These are phyloP conservation scores for Crithidia mellificae DNA, from an alignment of 208 protist species.

Conservation along the genomic window DNA sequence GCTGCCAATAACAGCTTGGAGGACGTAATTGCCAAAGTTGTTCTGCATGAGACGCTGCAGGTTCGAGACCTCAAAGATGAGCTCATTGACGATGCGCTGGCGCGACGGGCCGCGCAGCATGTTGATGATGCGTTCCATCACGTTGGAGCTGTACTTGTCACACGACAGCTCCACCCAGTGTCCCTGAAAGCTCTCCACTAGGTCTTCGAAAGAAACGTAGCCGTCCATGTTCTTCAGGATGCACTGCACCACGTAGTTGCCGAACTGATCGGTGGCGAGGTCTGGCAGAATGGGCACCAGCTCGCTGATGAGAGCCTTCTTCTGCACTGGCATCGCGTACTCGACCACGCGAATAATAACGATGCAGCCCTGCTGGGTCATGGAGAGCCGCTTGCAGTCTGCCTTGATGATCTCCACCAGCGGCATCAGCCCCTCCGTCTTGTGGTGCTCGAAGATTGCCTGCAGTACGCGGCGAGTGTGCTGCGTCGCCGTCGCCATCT, in stretches of 20 bases:
- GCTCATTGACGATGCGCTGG: conserved; percentile 54
- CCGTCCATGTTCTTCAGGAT: conserved; percentile 72
- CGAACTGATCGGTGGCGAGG: conserved; percentile 80
- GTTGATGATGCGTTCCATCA: conserved; percentile 83
- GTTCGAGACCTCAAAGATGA: conserved; percentile 58
- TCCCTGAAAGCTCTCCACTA: conserved; percentile 50
- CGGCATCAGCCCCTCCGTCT: conserved; percentile 43
- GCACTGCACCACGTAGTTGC: conserved; percentile 90
- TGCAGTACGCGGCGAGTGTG: conserved; percentile 79
- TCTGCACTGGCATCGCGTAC: conserved; percentile 53
- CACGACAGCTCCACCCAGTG: conserved; percentile 71
- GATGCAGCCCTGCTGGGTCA: conserved; percentile 84
- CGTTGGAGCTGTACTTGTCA: conserved; percentile 91
- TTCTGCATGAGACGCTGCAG: conserved; percentile 75
- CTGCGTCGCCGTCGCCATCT: conserved; percentile 55
- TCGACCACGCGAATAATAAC: conserved; percentile 77
- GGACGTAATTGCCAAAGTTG: conserved; percentile 87
- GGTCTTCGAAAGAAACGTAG: conserved; percentile 33
- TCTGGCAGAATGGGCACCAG: conserved; percentile 61
- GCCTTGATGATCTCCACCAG: conserved; percentile 61
- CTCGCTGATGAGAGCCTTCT: conserved; percentile 44
- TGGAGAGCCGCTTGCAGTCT: conserved; percentile 48
- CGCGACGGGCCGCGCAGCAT: conserved; percentile 40
- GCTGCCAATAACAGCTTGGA: conserved; percentile 78
- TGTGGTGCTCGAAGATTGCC: conserved; percentile 74